A percentile compares a stretch with the other conserved stretches of the same genome.
Conservation (phyloP, 164 flowering plant species). For the Echeveria elegans region DNA sequence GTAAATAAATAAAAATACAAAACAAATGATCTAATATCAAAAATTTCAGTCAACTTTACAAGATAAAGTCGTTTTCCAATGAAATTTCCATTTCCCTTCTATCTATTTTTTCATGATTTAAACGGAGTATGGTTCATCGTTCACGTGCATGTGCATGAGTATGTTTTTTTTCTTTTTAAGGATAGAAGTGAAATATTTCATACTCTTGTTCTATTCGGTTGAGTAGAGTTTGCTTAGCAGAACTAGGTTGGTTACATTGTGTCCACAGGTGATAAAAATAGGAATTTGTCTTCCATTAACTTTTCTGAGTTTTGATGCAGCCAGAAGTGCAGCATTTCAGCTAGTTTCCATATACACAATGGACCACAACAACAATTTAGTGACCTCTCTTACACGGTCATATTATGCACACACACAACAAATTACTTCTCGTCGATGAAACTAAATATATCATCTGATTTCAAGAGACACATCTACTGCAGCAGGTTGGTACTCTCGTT, state of each 20-base stretch:
- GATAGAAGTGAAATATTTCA: no score
- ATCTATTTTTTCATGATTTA: no score
- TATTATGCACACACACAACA: conserved; percentile 7
- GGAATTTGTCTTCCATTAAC: neutral
- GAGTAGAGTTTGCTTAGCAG: no score
- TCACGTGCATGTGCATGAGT: no score
- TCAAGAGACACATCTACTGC: neutral
- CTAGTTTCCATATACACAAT: neutral
- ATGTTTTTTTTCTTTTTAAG: no score
- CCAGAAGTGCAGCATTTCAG: neutral
- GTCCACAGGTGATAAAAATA: neutral
- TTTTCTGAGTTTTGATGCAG: neutral
- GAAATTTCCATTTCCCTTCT: no score
- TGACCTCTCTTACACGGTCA: neutral
- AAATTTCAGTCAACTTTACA: no score
- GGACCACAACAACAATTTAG: neutral
- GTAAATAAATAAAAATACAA: no score
- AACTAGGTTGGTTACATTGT: neutral
- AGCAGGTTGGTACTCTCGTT: neutral
- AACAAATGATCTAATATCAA: no score
- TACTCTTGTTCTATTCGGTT: no score
- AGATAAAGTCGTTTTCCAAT: no score
- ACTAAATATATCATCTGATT: neutral
- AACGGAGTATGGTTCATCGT: no score
- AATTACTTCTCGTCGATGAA: neutral